Evolutionary conservation across 345 rosid genomes (phyloP), one percentile per base, ranked within the genome.

Genomic region (Salix brachista): DNA sequence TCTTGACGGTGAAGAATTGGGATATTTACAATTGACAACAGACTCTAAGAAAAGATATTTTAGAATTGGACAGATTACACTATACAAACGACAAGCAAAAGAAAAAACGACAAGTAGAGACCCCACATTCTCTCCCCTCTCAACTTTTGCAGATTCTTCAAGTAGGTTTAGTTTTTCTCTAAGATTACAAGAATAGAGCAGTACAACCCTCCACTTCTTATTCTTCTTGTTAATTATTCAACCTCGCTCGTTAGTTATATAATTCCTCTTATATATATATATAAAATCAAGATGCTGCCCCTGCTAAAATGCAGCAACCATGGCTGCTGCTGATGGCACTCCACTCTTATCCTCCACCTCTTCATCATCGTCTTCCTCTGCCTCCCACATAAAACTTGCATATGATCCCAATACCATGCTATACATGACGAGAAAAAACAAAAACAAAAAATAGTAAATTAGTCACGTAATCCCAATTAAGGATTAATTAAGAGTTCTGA

Each of bases 301-400:
- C 37, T 19, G 25, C 70, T 81, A 84, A 67, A 79, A 69, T 14
- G 82, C 79, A 18, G 74, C 83, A 76, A 80, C 89, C 90, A 86
- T 64, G 4, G 80, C 83, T 34, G 85, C 83, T 34, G 50, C 58
- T 30, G 78, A 32, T 32, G 46, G 56, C 11, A 69, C 75, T 74
- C 58, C 75, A 42, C 25, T 81, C 25, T 39, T 28, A 19, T 8
- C 50, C 5, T 58, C 69, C 0, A 28, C 84, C 9, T 82, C 87
- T 0, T 85, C 90, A 0, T 86, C 89, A 5, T 84, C 90, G 0
- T 86, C 95, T 5, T 88, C 94, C n/a, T 85, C 97, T 11, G 91
- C 81, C 67, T 91, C 96, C 98, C 98, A 94, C 96, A 94, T 86
- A 80, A 94, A 94, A 8, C 83, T 80, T 6, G 98, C 97, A 66